Evolutionary conservation across 352 stramenopile species (phyloP).

Genomic region (Pythium vanterpoolii): DNA sequence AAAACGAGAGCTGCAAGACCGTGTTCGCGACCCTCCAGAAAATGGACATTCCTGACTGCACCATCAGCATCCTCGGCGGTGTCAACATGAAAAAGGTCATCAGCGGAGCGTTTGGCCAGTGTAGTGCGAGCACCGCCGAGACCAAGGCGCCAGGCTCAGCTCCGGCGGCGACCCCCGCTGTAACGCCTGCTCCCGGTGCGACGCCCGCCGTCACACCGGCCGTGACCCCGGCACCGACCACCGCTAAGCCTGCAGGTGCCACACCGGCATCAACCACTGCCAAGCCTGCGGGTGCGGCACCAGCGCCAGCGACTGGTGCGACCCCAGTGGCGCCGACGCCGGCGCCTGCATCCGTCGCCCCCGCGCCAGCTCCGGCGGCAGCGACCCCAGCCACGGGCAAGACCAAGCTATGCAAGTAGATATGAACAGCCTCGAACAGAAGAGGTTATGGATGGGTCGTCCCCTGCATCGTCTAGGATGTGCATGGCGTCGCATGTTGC

Average conservation of each 20-base stretch:
- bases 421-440: neutral
- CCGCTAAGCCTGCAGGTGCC: neutral
- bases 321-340: too few relatives aligned
- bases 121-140: neutral
- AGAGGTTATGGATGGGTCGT: neutral
- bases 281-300: neutral
- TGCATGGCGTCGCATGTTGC: neutral
- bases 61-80: slow-evolving; percentile 38
- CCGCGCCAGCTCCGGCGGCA: neutral
- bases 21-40: slow-evolving; percentile 32
- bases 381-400: slow-evolving; percentile 11
- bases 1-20: slow-evolving; percentile 17
- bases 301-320: neutral
- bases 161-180: neutral
- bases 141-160: neutral
- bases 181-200: neutral
- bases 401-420: slow-evolving; percentile 24
- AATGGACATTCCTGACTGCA: slow-evolving; percentile 38
- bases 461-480: neutral
- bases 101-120: slow-evolving; percentile 20
- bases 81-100: slow-evolving; percentile 41
- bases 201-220: neutral
- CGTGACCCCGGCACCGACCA: neutral
- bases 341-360: neutral
- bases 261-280: neutral